phyloP scores from a whole-genome alignment of 78 protist genomes.

The Dictyostelium brefeldianum region DNA sequence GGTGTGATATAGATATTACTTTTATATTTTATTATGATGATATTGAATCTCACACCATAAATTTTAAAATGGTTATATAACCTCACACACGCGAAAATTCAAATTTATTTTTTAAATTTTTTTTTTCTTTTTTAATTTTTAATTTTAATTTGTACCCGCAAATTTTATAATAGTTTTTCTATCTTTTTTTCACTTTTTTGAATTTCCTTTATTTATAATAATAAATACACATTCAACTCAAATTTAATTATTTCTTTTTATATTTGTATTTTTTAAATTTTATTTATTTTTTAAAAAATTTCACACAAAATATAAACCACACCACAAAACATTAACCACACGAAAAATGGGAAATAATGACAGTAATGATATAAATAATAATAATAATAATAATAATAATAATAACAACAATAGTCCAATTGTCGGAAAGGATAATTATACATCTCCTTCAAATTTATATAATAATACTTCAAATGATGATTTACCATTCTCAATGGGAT shows the following conservation, averaged over 20 bases:
- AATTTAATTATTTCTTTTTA: not conserved
- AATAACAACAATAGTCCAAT: not conserved
- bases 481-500: conserved; percentile 18
- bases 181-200: not conserved
- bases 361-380: not conserved
- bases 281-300: not conserved
- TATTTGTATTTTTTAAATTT: not conserved
- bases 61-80: not conserved
- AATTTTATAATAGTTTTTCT: not conserved
- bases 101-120: not conserved
- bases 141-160: not conserved
- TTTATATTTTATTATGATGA: not conserved
- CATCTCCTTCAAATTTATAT: not conserved
- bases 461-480: not conserved
- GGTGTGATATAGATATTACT: too few relatives aligned
- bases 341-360: not conserved
- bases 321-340: too few relatives aligned
- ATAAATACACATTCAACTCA: too few relatives aligned
- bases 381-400: not conserved
- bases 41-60: not conserved
- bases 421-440: not conserved
- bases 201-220: too few relatives aligned
- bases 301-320: too few relatives aligned
- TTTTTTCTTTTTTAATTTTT: not conserved
- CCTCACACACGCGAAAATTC: not conserved